Conservation (phyloP, 495 filamentous ascomycete genomes). For the Aspergillus nanangensis region DNA sequence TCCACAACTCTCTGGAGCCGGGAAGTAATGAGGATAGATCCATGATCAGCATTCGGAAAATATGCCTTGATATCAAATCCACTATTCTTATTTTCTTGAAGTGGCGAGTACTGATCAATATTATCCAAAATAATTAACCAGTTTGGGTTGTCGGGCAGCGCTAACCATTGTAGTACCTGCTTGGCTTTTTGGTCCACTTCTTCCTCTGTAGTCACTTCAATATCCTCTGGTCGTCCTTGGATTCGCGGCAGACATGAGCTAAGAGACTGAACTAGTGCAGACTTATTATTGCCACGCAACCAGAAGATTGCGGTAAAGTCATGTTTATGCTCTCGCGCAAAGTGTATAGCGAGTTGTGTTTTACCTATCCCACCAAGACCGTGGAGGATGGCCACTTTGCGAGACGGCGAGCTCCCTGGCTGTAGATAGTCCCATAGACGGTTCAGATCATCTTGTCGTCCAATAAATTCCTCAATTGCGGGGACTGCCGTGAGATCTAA, state of each 20-base stretch:
- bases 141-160: conserved; percentile 16
- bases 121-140: conserved; percentile 43
- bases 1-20: conserved; percentile 26
- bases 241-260: conserved; percentile 16
- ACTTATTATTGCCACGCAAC: conserved; percentile 23
- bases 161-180: conserved; percentile 10
- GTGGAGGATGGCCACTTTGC: conserved; percentile 26
- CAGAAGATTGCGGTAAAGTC: conserved; percentile 27
- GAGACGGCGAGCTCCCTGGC: conserved; percentile 11
- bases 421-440: conserved; percentile 19
- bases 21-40: conserved; percentile 38
- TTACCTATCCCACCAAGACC: conserved; percentile 42
- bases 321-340: conserved; percentile 24
- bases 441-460: conserved; percentile 21
- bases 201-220: conserved; percentile 10
- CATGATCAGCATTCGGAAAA: conserved; percentile 33
- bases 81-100: conserved; percentile 10
- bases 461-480: conserved; percentile 23
- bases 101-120: conserved; percentile 30
- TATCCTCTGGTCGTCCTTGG: conserved; percentile 7
- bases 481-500: conserved; percentile 20
- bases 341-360: conserved; percentile 37
- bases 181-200: conserved; percentile 2
- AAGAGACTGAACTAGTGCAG: conserved; percentile 16
- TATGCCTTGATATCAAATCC: conserved; percentile 30